These are phyloP conservation scores for Arthrobotrys sphaeroides DNA, from an alignment of 2,329 filamentous ascomycete species.

Conservation along the genomic window DNA sequence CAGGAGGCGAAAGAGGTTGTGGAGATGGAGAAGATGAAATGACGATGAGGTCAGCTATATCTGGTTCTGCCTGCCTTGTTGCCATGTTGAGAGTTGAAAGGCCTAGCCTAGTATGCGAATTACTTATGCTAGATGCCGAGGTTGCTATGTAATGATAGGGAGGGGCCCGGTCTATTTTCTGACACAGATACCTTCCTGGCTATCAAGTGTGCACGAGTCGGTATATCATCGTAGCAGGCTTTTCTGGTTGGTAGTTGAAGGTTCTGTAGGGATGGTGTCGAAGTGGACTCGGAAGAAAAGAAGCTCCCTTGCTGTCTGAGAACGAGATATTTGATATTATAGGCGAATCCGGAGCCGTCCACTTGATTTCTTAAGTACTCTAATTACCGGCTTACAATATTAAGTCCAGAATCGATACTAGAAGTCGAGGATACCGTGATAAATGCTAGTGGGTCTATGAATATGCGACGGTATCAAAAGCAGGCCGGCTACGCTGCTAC, in stretches of 20 bases:
- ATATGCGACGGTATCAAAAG: background rate
- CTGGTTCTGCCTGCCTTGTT: background rate
- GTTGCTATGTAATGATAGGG: background rate
- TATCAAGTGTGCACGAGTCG: background rate
- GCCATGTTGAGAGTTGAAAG: slow-evolving; percentile 1
- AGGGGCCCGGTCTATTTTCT: background rate
- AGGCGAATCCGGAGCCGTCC: too few relatives aligned
- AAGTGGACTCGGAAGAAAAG: background rate
- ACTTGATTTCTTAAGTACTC: too few relatives aligned
- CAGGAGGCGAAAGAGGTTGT: background rate
- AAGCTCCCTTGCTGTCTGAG: too few relatives aligned
- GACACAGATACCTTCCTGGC: background rate
- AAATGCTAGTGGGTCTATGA: background rate
- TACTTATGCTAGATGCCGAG: too few relatives aligned
- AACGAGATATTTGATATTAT: slow-evolving; percentile 1
- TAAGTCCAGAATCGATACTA: too few relatives aligned
- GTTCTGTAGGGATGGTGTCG: background rate
- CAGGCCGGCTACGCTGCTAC: background rate
- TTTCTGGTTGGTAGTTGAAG: background rate
- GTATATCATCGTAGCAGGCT: background rate
- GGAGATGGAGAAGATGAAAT: slow-evolving; percentile 28
- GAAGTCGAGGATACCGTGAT: too few relatives aligned
- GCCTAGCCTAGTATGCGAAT: too few relatives aligned
- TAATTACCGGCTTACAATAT: too few relatives aligned
- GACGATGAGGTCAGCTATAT: slow-evolving; percentile 5